Conservation (phyloP, 2,329 filamentous ascomycete species). For the Aspergillus japonicus region DNA sequence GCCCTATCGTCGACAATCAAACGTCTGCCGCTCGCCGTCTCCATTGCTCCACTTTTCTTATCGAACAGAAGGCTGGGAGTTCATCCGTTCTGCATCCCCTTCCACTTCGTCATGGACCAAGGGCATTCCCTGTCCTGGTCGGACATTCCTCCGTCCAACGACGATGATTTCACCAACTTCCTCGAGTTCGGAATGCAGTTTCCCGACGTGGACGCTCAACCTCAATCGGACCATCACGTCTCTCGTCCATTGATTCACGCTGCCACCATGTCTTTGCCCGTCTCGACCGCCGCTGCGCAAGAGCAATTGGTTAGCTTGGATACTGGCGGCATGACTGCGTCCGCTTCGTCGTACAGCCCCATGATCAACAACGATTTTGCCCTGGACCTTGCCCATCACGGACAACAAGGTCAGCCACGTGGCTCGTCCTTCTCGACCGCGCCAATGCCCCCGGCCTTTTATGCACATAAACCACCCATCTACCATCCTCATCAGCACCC, state of each 20-base stretch:
- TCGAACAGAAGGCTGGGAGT: background rate
- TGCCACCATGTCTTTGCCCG: conserved; percentile 35
- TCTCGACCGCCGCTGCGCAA: conserved; percentile 29
- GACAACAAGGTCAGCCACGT: conserved; percentile 26
- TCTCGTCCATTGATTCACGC: conserved; percentile 33
- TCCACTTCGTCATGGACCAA: conserved; percentile 36
- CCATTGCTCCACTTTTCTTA: background rate
- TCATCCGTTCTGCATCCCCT: background rate
- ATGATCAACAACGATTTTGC: conserved; percentile 39
- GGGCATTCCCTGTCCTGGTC: conserved; percentile 29
- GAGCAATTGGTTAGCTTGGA: conserved; percentile 30
- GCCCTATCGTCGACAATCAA: background rate
- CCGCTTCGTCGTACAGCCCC: conserved; percentile 26
- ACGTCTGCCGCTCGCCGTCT: background rate
- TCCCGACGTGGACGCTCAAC: conserved; percentile 41
- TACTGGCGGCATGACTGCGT: conserved; percentile 25
- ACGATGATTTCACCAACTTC: conserved; percentile 51
- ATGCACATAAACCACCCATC: conserved; percentile 30
- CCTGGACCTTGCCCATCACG: conserved; percentile 29
- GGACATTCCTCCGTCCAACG: conserved; percentile 39
- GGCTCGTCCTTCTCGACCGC: conserved; percentile 32
- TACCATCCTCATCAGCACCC: conserved; percentile 25
- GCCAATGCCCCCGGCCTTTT: conserved; percentile 34
- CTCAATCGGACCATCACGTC: conserved; percentile 37
- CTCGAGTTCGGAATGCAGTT: conserved; percentile 51